Base-by-base conservation (phyloP, 2,329 filamentous ascomycete species). In the Teratosphaeria epicoccoides region DNA sequence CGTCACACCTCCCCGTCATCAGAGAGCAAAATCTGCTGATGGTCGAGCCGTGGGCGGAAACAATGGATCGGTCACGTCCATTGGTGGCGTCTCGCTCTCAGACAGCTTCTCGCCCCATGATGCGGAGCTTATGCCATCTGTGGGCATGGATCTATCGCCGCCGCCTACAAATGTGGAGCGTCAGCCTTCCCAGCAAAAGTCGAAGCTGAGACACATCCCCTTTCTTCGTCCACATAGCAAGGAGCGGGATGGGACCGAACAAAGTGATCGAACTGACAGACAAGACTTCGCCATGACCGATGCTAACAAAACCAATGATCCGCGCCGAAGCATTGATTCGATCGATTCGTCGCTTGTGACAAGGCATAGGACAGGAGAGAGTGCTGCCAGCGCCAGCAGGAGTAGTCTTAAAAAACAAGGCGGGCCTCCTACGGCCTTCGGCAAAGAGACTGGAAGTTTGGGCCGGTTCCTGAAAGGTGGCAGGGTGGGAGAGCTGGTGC, bases 381-480 rank as follows among this genome's bases (percentile, higher is more conserved):
- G 77, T 61, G 58, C 76, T n/a, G 73, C 66, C 6, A 46, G 49
- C 44, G n/a, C 33, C n/a, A 40, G 33, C 33, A n/a, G 20, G 33
- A 40, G 7, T 17, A 78, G 50, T 65, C 69, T 62, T 17, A 49
- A 51, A 11, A 61, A 70, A 60, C 17, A 54, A 29, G 52, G 57
- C 17, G 62, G 61, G 3, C 52, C 45, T 6, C 55, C 54, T 2
- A 51, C 49, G 5, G 50, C 47, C 4, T 52, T 49, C 24, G 50
- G 48, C 4, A 71, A 68, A 54, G 71, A 74, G 37, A 65, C 68
- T 37, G 80, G 79, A 9, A 81, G 79, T 29, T 74, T 88, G 7
- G 80, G 83, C 43, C 82, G 59, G 10, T 83, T 95, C 46, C 85
- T 95, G 69, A 91, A 88, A 69, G 84, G 83, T 2, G 80, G 82